Evolutionary conservation across 2,329 filamentous ascomycete species (phyloP), one percentile per base, ranked within the genome.

Genomic region (Phialocephala sp.): DNA sequence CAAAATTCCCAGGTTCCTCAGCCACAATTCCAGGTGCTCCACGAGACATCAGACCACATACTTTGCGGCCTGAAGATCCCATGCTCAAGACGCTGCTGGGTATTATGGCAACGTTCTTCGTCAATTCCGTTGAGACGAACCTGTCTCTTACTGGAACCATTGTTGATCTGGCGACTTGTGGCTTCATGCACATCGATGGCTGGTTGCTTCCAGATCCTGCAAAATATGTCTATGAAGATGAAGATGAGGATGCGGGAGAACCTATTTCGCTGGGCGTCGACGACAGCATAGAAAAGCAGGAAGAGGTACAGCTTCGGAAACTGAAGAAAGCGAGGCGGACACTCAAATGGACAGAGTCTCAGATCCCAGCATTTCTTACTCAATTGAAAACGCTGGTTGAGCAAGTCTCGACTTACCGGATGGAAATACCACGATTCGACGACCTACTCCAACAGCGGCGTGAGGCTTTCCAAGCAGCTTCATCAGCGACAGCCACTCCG

Each of bases 51-150:
- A 83, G 80, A 55, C 83, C 79, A 39, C 88, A 91, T 73, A 88
- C 87, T 5, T 81, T 92, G 20, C 84, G 84, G 62, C 83, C 82
- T 1, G 86, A 87, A 62, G 89, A 89, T 70, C 88, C 84, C 52
- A 84, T 89, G 41, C 82, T 89, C 56, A 87, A 86, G 75, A 87
- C 91, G 9, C 81, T 91, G 1, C 80, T 91, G 11, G 89, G 91
- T 52, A 83, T 94, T 8, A 79, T 99, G 12, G 85, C 90, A 54
- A 89, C 85, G 0, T 99, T 98, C 74, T 93, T 97, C 72, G 85
- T 92, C 5, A 99, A 99, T 72, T 90, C 93, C 2, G 89, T 98
- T 2, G 93, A 97, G 72, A 94, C 91, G 2, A 99, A 99, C 72
- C 81, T 99, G 3, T 91, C 91, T 0, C 83, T 97, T 1, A 98